Percentiles rank a stretch among this genome's conserved stretches.
Evolutionary conservation across 2,329 filamentous ascomycete species (phyloP).

Genomic region (Phyllosticta citrichinensis): DNA sequence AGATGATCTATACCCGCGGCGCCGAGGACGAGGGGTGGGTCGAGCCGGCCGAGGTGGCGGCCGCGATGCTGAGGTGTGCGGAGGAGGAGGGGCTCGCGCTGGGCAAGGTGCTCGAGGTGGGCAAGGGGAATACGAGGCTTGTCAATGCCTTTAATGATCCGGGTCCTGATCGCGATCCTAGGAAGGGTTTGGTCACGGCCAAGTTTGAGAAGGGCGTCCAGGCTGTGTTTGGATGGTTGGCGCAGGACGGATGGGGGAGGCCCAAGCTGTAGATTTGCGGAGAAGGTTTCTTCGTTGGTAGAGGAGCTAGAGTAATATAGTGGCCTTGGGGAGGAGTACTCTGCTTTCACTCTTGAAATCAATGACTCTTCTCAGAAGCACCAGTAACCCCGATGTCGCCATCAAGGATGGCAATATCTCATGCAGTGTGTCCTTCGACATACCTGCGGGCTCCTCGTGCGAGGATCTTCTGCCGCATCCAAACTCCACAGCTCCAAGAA

Average conservation of each 20-base stretch:
- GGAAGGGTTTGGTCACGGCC: slow-evolving; percentile 37
- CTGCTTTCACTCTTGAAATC: too few species aligned
- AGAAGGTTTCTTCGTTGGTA: not conserved
- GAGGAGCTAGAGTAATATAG: not conserved
- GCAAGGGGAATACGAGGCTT: slow-evolving; percentile 39
- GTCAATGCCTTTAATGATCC: slow-evolving; percentile 45
- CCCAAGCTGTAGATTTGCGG: not conserved
- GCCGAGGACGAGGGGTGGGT: slow-evolving; percentile 45
- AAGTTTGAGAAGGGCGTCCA: slow-evolving; percentile 31
- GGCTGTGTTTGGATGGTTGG: slow-evolving; percentile 43
- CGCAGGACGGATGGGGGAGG: slow-evolving; percentile 39
- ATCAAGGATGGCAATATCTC: too few species aligned
- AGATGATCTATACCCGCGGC: slow-evolving; percentile 41
- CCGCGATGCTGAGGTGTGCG: slow-evolving; percentile 46
- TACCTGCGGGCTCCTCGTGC: too few species aligned
- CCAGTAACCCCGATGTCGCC: too few species aligned
- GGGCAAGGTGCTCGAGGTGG: slow-evolving; percentile 47
- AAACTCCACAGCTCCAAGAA: too few species aligned
- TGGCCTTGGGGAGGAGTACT: too few species aligned
- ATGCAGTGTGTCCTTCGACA: too few species aligned
- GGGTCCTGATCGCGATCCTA: slow-evolving; percentile 33
- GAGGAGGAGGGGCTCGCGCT: slow-evolving; percentile 34
- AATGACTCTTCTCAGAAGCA: too few species aligned
- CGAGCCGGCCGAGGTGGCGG: slow-evolving; percentile 50
- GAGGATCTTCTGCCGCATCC: too few species aligned